Conservation (phyloP, 208 protist genomes). For the Acanthamoeba culbertsoni region DNA sequence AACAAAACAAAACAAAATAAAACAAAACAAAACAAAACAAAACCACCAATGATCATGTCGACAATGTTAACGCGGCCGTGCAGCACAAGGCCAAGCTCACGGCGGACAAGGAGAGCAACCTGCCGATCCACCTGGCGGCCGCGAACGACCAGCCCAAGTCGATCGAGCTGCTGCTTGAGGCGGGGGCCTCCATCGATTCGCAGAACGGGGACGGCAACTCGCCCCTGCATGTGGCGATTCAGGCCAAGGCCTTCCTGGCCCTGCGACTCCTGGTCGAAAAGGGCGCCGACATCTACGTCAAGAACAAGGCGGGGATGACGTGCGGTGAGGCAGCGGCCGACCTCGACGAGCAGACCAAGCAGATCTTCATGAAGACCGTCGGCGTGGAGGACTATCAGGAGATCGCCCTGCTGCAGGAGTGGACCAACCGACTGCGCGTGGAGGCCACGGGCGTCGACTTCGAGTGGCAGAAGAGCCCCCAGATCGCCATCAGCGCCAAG, state of each 20-base stretch:
- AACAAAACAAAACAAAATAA: no score
- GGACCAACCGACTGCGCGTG: constrained; percentile 15
- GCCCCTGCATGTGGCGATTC: constrained; percentile 40
- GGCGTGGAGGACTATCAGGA: constrained; percentile 54
- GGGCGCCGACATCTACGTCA: constrained; percentile 39
- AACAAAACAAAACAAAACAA: no score
- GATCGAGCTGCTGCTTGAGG: neutral
- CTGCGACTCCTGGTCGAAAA: constrained; percentile 21
- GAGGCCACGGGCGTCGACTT: constrained; percentile 6
- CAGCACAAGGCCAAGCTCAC: constrained; percentile 36
- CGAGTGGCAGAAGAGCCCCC: constrained; percentile 47
- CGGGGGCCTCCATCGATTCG: neutral
- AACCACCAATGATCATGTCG: no score
- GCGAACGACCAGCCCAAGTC: constrained; percentile 44
- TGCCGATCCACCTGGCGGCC: constrained; percentile 48
- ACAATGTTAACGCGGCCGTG: no score
- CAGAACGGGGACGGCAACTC: constrained; percentile 30
- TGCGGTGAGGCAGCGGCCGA: constrained; percentile 54
- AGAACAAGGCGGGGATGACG: constrained; percentile 53
- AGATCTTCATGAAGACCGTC: constrained; percentile 56
- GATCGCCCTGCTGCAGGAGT: constrained; percentile 40
- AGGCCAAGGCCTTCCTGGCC: constrained; percentile 50
- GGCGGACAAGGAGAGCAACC: constrained; percentile 43
- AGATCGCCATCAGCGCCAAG: constrained; percentile 39
- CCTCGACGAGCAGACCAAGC: constrained; percentile 52